These are phyloP conservation scores for Aegilops tauschii DNA, from an alignment of 176 grass and related monocot genomes.

Conservation along the genomic window DNA sequence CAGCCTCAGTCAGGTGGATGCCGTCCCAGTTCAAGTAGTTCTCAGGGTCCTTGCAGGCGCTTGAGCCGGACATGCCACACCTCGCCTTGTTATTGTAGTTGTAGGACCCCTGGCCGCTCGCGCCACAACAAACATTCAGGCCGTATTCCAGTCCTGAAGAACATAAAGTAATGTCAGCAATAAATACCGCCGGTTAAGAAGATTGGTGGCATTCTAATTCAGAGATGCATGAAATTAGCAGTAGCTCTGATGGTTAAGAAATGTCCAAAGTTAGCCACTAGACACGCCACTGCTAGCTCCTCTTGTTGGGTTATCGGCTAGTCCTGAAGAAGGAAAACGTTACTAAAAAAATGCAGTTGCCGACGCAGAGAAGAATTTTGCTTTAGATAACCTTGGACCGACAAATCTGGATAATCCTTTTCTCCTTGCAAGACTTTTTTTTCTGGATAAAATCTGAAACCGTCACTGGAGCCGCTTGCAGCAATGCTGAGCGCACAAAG, in stretches of 20 bases:
- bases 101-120: constrained; percentile 50
- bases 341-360: no score
- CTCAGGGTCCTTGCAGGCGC: constrained; percentile 39
- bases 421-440: background rate
- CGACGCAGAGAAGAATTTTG: background rate
- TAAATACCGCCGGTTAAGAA: no score
- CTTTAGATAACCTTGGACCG: background rate
- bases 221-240: no score
- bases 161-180: background rate
- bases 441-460: background rate
- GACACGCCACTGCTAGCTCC: no score
- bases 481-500: background rate
- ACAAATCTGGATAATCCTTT: background rate
- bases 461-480: background rate
- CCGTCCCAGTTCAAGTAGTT: constrained; percentile 78
- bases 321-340: no score
- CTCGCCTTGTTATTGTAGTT: constrained; percentile 61
- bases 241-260: no score
- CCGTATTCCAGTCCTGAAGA: constrained; percentile 42
- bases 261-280: no score
- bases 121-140: constrained; percentile 65
- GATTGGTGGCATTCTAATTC: no score
- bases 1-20: constrained; percentile 71
- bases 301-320: no score
- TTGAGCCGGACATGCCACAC: constrained; percentile 49